Conservation (phyloP, 495 filamentous ascomycete species). For the Podospora fimiseda region DNA sequence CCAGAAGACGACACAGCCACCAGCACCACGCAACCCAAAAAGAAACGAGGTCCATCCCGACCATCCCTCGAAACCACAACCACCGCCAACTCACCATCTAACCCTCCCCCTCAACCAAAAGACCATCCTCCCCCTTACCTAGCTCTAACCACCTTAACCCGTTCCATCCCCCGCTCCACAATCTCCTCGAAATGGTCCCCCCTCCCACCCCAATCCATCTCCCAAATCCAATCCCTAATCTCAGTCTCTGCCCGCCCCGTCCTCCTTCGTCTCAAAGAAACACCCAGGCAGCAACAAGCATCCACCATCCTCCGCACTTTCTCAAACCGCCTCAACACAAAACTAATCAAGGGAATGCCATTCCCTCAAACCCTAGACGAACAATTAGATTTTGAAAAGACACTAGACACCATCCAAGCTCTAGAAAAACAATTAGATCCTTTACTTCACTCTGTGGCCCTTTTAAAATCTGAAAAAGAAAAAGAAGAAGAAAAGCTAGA, state of each 20-base stretch:
- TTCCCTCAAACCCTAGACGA: constrained; percentile 31
- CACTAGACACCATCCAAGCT: constrained; percentile 29
- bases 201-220: constrained; percentile 32
- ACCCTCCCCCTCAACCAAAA: not conserved
- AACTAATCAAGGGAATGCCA: constrained; percentile 35
- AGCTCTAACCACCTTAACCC: constrained; percentile 35
- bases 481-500: constrained; percentile 32
- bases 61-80: not conserved
- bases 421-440: constrained; percentile 38
- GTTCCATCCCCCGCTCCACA: constrained; percentile 33
- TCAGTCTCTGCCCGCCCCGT: constrained; percentile 33
- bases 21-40: not conserved
- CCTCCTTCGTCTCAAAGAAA: constrained; percentile 30
- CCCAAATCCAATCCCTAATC: constrained; percentile 32
- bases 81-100: too few species aligned
- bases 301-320: constrained; percentile 29
- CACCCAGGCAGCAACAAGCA: constrained; percentile 31
- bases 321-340: constrained; percentile 27
- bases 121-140: constrained; percentile 21
- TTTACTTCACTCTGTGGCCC: constrained; percentile 36
- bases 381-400: constrained; percentile 42
- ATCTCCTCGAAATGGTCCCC: constrained; percentile 42
- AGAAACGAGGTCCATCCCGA: not conserved
- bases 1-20: not conserved
- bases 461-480: constrained; percentile 37